These are phyloP conservation scores for Gracilariopsis chorda DNA, from an alignment of 23 red algal species.

Conservation along the genomic window DNA sequence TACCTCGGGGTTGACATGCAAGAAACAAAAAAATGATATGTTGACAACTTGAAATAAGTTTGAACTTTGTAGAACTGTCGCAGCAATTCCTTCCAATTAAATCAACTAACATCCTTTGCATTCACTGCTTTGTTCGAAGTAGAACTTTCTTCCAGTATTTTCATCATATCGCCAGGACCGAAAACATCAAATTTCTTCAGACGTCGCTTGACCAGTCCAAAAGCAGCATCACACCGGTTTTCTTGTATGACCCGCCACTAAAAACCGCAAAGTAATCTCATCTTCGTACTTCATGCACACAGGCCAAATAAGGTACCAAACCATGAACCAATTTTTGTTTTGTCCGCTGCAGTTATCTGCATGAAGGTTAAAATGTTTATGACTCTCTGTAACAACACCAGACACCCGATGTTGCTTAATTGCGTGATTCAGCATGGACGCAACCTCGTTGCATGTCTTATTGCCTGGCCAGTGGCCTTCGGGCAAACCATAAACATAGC, in stretches of 20 bases:
- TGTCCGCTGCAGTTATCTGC: constrained; percentile 26
- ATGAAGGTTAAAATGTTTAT: neutral
- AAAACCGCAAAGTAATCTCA: neutral
- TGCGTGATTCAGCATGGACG: neutral
- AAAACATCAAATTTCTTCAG: neutral
- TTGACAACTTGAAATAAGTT: neutral
- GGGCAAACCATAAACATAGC: constrained; percentile 1
- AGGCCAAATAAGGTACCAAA: constrained; percentile 8
- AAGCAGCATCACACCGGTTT: neutral
- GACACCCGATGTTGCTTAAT: neutral
- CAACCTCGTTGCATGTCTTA: constrained; percentile 30
- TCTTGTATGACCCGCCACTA: constrained; percentile 12
- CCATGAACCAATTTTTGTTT: constrained; percentile 11
- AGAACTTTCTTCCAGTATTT: neutral
- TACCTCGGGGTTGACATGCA: no score
- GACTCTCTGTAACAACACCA: no score
- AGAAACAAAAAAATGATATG: neutral
- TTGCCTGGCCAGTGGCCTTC: constrained; percentile 23
- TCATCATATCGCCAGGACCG: neutral
- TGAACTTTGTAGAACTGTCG: neutral
- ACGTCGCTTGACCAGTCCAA: constrained; percentile 2
- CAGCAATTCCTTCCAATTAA: neutral
- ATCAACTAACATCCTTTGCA: neutral
- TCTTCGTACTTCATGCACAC: neutral
- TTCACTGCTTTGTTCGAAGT: neutral